Conservation (phyloP, 176 grass and related monocot genomes). For the barley (Hordeum vulgare) region MorexV3_pseudomolecules_assembly NC_058521.1:565027712-565028211, state of each 20-base stretch:
- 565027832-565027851: neutral
- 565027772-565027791: neutral
- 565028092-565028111: too few species aligned
- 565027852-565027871: neutral
- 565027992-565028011: neutral
- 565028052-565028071: too few species aligned
- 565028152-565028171: too few species aligned
- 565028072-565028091: too few species aligned
- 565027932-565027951: neutral
- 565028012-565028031: too few species aligned
- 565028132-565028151: too few species aligned
- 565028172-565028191: too few species aligned
- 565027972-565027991: neutral
- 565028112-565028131: too few species aligned
- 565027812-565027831: neutral
- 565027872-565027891: neutral
- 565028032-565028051: too few species aligned
- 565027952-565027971: neutral
- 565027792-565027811: neutral
- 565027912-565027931: neutral
- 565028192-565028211: too few species aligned
- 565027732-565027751: neutral
- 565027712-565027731: neutral
- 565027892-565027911: neutral
- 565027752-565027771: constrained; percentile 1